Evolutionary conservation across 2,329 filamentous ascomycete species (phyloP).

Genomic region (Pseudogymnoascus sp.): DNA sequence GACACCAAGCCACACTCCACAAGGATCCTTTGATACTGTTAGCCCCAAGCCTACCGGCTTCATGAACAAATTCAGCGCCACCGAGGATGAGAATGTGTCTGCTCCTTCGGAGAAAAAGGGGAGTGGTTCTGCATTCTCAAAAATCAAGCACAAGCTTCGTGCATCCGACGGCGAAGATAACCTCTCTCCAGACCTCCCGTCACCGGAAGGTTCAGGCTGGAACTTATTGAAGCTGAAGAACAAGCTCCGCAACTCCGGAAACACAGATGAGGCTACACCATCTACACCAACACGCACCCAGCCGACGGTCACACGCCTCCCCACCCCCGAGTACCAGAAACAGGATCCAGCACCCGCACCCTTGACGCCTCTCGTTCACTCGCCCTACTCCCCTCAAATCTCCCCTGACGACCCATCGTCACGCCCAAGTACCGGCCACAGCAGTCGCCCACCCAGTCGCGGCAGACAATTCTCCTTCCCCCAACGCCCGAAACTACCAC

Average conservation of each 20-base stretch:
- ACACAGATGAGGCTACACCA: neutral
- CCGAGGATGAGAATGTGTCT: neutral
- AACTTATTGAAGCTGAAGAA: conserved; percentile 3
- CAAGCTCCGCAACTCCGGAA: conserved; percentile 3
- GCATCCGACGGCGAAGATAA: conserved; percentile 6
- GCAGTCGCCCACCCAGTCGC: neutral
- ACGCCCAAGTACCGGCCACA: neutral
- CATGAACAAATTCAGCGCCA: neutral
- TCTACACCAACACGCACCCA: conserved; percentile 5
- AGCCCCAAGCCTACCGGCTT: neutral
- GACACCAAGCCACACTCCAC: neutral
- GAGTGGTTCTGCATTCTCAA: neutral
- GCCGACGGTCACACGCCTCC: neutral
- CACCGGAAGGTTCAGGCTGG: neutral
- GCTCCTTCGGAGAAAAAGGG: neutral
- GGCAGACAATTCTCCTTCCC: neutral
- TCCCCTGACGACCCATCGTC: neutral
- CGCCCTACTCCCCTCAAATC: neutral
- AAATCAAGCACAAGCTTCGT: neutral
- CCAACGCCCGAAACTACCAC: neutral
- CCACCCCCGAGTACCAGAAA: neutral
- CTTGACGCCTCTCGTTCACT: neutral
- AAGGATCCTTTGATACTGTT: neutral
- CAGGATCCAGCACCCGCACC: neutral
- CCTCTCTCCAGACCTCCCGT: neutral